Percentiles rank a stretch among this genome's conserved stretches.
These are phyloP conservation scores for Filobasidium uniguttulatum DNA, from an alignment of 1,284 basidiomycete species.

Conservation along the genomic window DNA sequence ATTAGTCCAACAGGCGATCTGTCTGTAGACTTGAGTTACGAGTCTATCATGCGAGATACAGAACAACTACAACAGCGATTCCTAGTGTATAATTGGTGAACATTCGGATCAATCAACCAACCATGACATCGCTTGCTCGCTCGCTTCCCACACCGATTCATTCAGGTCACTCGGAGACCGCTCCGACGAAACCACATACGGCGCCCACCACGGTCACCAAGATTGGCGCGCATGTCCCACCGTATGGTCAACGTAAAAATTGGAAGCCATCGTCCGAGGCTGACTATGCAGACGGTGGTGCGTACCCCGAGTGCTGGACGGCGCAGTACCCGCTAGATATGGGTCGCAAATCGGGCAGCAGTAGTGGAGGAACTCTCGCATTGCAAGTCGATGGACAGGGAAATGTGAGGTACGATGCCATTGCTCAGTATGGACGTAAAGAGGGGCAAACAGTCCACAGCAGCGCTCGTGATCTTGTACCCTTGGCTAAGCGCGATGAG, in stretches of 20 bases:
- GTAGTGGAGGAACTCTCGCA: constrained; percentile 70
- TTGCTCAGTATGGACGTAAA: constrained; percentile 86
- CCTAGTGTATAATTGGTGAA: too few relatives aligned
- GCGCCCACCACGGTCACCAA: neutral
- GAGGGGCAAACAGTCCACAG: constrained; percentile 77
- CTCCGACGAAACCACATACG: too few relatives aligned
- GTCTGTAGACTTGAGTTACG: too few relatives aligned
- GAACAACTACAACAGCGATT: too few relatives aligned
- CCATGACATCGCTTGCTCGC: too few relatives aligned
- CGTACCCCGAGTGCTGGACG: constrained; percentile 93
- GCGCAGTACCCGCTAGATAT: constrained; percentile 94
- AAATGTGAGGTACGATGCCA: constrained; percentile 91
- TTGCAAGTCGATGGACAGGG: constrained; percentile 94
- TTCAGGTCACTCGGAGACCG: too few relatives aligned
- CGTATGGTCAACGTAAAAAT: constrained; percentile 65
- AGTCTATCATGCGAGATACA: too few relatives aligned
- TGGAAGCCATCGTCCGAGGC: constrained; percentile 74
- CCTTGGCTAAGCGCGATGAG: constrained; percentile 77
- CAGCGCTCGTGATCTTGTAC: constrained; percentile 90
- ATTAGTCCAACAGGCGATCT: too few relatives aligned
- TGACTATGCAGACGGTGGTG: constrained; percentile 86
- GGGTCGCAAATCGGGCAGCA: constrained; percentile 75
- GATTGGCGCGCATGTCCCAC: constrained; percentile 22
- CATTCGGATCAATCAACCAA: neutral
- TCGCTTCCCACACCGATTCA: too few relatives aligned